Evolutionary conservation across 805 yeast species (phyloP).

Genomic region (Clavispora vitiphila): DNA sequence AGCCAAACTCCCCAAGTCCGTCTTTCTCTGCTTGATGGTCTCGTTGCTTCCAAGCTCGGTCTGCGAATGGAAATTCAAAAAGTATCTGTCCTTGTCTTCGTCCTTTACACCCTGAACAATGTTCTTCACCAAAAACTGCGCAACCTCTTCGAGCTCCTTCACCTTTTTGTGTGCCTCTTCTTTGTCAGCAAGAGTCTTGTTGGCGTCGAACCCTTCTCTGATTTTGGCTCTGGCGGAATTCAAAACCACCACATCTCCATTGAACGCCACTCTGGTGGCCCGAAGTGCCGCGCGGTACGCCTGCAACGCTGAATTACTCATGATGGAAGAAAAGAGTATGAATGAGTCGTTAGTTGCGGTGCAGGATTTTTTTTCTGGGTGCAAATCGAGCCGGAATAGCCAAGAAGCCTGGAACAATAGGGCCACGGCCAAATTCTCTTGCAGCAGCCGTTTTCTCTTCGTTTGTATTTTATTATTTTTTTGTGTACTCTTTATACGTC

Average conservation of each 20-base stretch:
- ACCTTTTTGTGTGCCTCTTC: conserved; percentile 42
- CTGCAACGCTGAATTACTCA: conserved; percentile 9
- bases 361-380: neutral
- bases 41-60: conserved; percentile 94
- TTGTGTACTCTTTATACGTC: no score
- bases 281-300: conserved; percentile 67
- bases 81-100: conserved; percentile 35
- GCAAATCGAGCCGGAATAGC: neutral
- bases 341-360: neutral
- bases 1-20: conserved; percentile 43
- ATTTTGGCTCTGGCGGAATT: conserved; percentile 58
- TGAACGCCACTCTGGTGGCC: conserved; percentile 60
- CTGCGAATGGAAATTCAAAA: conserved; percentile 67
- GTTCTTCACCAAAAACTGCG: conserved; percentile 61
- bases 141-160: conserved; percentile 55
- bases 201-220: conserved; percentile 45
- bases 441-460: no score
- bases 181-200: conserved; percentile 17
- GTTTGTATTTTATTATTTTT: no score
- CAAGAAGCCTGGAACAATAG: no score
- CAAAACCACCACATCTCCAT: conserved; percentile 44
- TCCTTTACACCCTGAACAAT: conserved; percentile 76
- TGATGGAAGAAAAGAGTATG: neutral
- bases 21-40: conserved; percentile 50
- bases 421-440: no score